Evolutionary conservation across 2,329 filamentous ascomycete genomes (phyloP), one percentile per base, ranked within the genome.

Genomic region (Neurospora sp.): DNA sequence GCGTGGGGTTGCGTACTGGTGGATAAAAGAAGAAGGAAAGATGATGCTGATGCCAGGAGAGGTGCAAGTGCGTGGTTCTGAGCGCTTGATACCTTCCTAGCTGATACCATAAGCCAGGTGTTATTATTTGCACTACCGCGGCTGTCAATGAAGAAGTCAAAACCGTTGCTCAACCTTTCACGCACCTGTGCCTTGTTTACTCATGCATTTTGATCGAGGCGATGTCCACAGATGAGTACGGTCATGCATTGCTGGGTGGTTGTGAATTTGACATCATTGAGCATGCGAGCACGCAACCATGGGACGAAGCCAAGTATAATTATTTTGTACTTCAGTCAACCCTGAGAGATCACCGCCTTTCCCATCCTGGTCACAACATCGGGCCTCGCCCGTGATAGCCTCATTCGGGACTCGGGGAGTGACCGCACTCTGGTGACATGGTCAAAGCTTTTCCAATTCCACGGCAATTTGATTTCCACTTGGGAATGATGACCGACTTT

Each of bases 401-500:
- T 67, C 39, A 62, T 38, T 68, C 41, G 17, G n/a, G 8, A 39
- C 38, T 10, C n/a, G 2, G 41, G 41, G 23, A 68, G 52, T 62
- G 52, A 62, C 6, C 23, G 28, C 52, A 62, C 52, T 17, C 3
- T 62, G 52, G 28, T 28, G 19, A 52, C n/a, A 28, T 57, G 52
- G 28, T 36, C 52, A 36, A 62, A 62, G 52, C 52, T 62, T 62
- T 62, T 28, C 23, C 52, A 62, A 62, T 62, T 33, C 23, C 3
- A 62, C 23, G 23, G 52, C 6, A 17, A 33, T 57, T 57, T 12
- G 23, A 33, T 65, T 62, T n/a, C n/a, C n/a, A n/a, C n/a, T n/a
- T 66, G 65, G 40, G 23, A 23, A 38, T 46, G 66, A 74, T 73
- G 68, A 73, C 72, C 10, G 71, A 69, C 41, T 33, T 66, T 74